Evolutionary conservation across 345 rosid species (phyloP).

Genomic region (Ceriops tagal): DNA sequence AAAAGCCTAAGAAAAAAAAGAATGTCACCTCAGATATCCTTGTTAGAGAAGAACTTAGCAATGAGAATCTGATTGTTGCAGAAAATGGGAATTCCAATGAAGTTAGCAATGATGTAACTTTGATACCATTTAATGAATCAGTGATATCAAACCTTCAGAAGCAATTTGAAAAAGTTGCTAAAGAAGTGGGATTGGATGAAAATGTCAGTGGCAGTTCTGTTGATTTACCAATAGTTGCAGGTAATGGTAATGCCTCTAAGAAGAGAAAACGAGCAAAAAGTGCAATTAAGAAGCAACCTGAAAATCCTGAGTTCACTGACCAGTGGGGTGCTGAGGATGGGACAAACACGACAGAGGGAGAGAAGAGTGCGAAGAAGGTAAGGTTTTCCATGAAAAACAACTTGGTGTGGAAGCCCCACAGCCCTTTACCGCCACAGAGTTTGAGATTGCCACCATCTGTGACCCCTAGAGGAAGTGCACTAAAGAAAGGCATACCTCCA

Average conservation of each 20-base stretch:
- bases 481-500: constrained; percentile 81
- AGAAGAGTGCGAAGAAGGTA: constrained; percentile 81
- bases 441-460: constrained; percentile 91
- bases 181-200: constrained; percentile 47
- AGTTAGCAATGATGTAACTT: constrained; percentile 22
- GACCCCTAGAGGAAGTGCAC: constrained; percentile 97
- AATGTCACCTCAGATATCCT: constrained; percentile 13
- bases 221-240: constrained; percentile 31
- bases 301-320: constrained; percentile 23
- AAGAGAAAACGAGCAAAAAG: constrained; percentile 74
- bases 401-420: constrained; percentile 95
- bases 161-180: constrained; percentile 91
- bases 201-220: constrained; percentile 44
- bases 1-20: constrained; percentile 17
- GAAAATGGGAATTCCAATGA: constrained; percentile 18
- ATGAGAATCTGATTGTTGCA: constrained; percentile 17
- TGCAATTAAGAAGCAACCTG: constrained; percentile 22
- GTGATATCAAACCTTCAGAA: constrained; percentile 73
- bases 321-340: constrained; percentile 39
- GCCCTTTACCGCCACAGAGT: constrained; percentile 85
- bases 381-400: constrained; percentile 84
- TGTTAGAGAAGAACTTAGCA: constrained; percentile 17
- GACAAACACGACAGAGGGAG: constrained; percentile 38
- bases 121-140: constrained; percentile 41
- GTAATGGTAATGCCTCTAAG: constrained; percentile 39